Base-by-base conservation (phyloP, 257 asterid genomes). In the Nicotiana tomentosiformis region DNA sequence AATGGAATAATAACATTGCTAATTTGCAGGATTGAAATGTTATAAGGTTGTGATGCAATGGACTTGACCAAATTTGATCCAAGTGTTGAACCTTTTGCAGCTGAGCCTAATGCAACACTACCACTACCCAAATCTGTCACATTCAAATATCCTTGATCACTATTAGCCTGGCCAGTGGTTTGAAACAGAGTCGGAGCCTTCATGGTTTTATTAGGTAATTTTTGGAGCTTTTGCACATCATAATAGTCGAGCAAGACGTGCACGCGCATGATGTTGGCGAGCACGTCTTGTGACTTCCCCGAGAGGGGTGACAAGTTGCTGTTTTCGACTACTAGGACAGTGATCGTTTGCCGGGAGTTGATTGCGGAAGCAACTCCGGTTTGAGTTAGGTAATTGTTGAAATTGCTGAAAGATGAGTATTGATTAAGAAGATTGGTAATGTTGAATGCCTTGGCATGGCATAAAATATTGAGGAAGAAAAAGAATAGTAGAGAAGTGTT, bases 221-320 rank as follows among this genome's bases (percentile, higher is more conserved):
- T 80, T 6, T 87, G 87, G 4, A 94, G 80, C 18, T 87, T 93
- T 1, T 78, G 16, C 4, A 85, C 74, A 1, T 93, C 98, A 9
- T 66, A 94, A 61, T 91, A 94, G 57, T 91, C 95, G 5, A 93
- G 93, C 77, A 94, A 17, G 35, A 90, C 89, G 51, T 93, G 98
- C 0, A 88, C 82, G 33, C 92, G 87, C 67, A 92, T 66, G 18
- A 93, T 86, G 29, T 80, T 81, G 35, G 84, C 83, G 15, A 90
- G 55, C 53, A 51, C 85, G 0, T 85, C 80, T 0, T 12, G 7
- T 0, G 94, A 2, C 61, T 67, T 87, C 10, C 88, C 86, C 0
- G 90, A 78, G 10, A 93, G 57, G 0, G 94, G 82, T 5, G 88
- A 43, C 6, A 93, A 15, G 88, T 87, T 82, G 43, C 17, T 35